Conservation (phyloP, 257 asterid species). For the Lithospermum erythrorhizon region DNA sequence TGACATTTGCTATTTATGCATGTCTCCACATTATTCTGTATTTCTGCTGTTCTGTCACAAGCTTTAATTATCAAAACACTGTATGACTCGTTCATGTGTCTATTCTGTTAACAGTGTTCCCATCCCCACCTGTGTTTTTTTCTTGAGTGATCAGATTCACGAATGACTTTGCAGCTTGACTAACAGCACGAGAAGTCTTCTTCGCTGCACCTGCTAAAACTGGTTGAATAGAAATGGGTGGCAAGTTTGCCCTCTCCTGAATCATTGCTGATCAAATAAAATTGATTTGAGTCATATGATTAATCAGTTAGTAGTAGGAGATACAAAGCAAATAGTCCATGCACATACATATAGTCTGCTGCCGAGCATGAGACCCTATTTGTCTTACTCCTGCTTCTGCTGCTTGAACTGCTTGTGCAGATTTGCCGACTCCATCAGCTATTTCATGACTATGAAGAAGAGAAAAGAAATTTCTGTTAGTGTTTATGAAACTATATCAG, state of each 20-base stretch:
- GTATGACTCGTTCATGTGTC: conserved; percentile 7
- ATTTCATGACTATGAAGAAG: conserved; percentile 64
- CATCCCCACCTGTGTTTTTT: conserved; percentile 33
- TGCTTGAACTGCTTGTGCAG: conserved; percentile 89
- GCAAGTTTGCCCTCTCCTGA: conserved; percentile 86
- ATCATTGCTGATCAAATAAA: conserved; percentile 57
- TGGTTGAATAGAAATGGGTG: conserved; percentile 73
- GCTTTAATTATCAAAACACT: neutral
- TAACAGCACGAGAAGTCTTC: conserved; percentile 73
- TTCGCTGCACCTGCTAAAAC: conserved; percentile 81
- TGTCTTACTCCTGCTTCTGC: conserved; percentile 86
- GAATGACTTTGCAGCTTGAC: conserved; percentile 58
- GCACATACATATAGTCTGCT: conserved; percentile 65
- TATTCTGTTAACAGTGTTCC: conserved; percentile 17
- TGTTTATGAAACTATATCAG: neutral
- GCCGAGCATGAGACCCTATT: conserved; percentile 75
- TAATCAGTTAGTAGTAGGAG: conserved; percentile 6
- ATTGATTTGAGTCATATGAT: conserved; percentile 1
- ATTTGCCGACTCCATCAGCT: conserved; percentile 74
- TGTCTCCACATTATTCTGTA: too few relatives aligned
- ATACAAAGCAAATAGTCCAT: conserved; percentile 8
- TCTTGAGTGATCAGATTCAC: conserved; percentile 57
- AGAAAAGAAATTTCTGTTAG: conserved; percentile 8
- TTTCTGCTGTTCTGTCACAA: too few relatives aligned
- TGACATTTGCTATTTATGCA: too few relatives aligned